phyloP scores from a whole-genome alignment of 257 asterid genomes.

The Solanum virginianum region DNA sequence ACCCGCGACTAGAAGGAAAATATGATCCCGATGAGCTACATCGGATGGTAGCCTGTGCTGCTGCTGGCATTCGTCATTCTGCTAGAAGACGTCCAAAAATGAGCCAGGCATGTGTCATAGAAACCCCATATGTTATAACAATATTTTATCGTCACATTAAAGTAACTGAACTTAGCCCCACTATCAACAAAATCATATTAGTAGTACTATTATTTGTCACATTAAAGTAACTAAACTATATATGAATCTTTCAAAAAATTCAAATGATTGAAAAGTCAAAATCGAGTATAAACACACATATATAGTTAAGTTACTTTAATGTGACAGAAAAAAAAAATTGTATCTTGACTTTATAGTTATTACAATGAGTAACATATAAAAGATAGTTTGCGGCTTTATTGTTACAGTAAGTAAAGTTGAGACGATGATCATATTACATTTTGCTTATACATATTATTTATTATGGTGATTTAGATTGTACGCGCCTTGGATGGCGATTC shows the following conservation, averaged over 20 bases:
- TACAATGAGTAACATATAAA: neutral
- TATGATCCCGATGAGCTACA: slow-evolving; percentile 35
- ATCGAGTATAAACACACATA: too few relatives aligned
- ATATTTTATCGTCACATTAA: neutral
- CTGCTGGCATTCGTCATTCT: slow-evolving; percentile 79
- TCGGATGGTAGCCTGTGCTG: slow-evolving; percentile 54
- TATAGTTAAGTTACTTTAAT: neutral
- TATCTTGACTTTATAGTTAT: neutral
- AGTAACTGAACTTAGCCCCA: neutral
- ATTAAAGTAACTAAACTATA: neutral
- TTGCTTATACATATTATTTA: neutral
- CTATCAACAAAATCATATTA: neutral
- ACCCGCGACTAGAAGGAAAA: slow-evolving; percentile 52
- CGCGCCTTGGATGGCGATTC: slow-evolving; percentile 70
- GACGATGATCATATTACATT: neutral
- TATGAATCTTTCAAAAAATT: neutral
- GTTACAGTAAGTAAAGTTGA: neutral
- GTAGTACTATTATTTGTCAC: too few relatives aligned
- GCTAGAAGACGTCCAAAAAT: slow-evolving; percentile 83
- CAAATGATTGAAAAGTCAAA: neutral
- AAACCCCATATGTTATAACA: neutral
- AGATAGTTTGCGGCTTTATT: neutral
- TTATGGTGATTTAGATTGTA: slow-evolving; percentile 28
- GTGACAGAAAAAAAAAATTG: neutral
- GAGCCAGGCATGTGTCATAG: slow-evolving; percentile 48